Base-by-base conservation (phyloP, 192 early-diverging fungal species). In the Coemansia umbellata region DNA sequence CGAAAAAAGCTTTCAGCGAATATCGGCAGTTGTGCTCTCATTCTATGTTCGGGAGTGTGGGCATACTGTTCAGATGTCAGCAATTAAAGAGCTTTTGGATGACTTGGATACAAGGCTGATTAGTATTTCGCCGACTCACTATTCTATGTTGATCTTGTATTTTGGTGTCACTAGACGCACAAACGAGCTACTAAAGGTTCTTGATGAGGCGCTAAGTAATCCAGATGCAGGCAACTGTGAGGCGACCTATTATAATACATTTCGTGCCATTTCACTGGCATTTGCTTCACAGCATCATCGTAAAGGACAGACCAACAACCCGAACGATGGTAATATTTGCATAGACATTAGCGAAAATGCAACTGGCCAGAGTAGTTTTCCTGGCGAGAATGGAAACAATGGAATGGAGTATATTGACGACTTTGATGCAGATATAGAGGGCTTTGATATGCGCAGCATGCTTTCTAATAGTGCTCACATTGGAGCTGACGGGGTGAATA, bases 71-170 rank as follows among this genome's bases (percentile, higher is more conserved):
- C 51, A 41, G 15, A n/a, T 53, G 6, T 19, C 47, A 11, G 60
- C 60, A 21, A 42, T 69, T 3, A 63, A 39, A 11, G 54, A 58
- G 1, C 5, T 68, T 3, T 36, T 76, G 37, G 53, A 58, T 33
- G 73, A 76, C 19, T 57, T 76, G 13, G 65, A 63, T 15, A 37
- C 54, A 37, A 42, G 73, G 15, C 28, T 26, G 22, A 55, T 69
- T 10, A 26, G 50, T 10, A 33, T 76, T 31, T 53, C 53, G 11
- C 62, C 73, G 13, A 45, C 55, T 33, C 73, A 76, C 52, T 69
- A 56, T 17, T 60, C 73, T 17, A 65, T 69, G 66, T 54, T 76
- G 30, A 69, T 76, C 6, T 40, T 76, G 23, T 69, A 69, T 32
- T 76, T 76, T 58, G 73, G 73, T 22, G 44, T 37, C 11, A 53